Base-by-base conservation (phyloP, 1,284 basidiomycete species). In the Thecaphora thlaspeos region DNA sequence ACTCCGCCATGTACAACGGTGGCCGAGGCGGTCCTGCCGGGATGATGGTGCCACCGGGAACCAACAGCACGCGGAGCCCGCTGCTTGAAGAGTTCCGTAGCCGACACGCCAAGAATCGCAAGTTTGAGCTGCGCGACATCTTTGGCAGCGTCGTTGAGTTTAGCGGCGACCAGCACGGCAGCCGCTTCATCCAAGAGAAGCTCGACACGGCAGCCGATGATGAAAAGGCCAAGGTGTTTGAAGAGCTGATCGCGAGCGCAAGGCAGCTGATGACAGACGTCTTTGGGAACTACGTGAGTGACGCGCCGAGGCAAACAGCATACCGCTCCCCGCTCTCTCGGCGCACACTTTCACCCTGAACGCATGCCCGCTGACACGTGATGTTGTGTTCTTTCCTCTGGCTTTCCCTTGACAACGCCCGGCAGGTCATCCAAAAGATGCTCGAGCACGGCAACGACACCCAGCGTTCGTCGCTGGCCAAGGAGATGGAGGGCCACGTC, bases 141-240 rank as follows among this genome's bases (percentile, higher is more conserved):
- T 83, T 83, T 47, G 91, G 90, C 15, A 85, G 88, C 79, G 81
- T 96, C 46, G 88, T 90, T 48, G 95, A 97, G 77, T 97, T 98
- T 78, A 88, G 90, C 62, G 85, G 86, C 30, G 95, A 98, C 79
- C 94, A 97, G 78, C 89, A 93, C 42, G 80, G 72, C 89, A 92
- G 23, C 91, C 91, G 40, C 84, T 73, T 77, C 51, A 74, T 71
- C 30, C 76, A 78, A 46, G 75, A 78, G 40, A 73, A 75, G 54
- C 67, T 78, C 23, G 76, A 71, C 44, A 52, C 51, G 2, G 93
- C 40, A 88, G 92, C 79, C 89, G 94, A 63, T 88, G 68, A 71
- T 43, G 72, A 76, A 30, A 65, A 70, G 40, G 59, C 65, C 22
- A 50, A 64, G 26, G 87, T 96, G n/a, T 97, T 94, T 67, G 86